Evolutionary conservation across 2,329 filamentous ascomycete genomes (phyloP), one percentile per base, ranked within the genome.

Genomic region (Orbilia brochopaga): DNA sequence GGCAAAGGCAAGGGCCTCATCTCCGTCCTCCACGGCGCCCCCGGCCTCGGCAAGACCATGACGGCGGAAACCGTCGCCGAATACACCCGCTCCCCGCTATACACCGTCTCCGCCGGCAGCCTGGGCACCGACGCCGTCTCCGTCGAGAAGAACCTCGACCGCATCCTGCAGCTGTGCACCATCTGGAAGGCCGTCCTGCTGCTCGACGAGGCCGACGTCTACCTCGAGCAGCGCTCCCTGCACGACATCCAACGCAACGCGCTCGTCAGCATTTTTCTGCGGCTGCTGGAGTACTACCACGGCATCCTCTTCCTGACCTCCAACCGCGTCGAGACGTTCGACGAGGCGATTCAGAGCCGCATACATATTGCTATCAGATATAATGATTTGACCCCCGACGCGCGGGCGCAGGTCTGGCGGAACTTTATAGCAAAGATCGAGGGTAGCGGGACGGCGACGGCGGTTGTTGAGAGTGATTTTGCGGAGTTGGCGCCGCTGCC

Each of bases 201-300:
- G 1, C 85, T 96, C 0, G 91, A 96, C 76, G 92, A 96, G 80
- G 91, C 89, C 1, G 90, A 93, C 75, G 88, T 92, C 2, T 92
- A 92, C 80, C 81, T 96, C 7, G 90, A 95, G 81, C 89, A 90
- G 79, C 87, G 91, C 0, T 89, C 90, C 37, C 87, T 91, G 76
- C 88, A 91, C 73, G 91, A 95, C 76, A 88, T 95, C 61, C 88
- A 92, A 78, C 88, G 91, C 64, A 96, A 96, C 76, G 89, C 89
- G 0, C 85, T 94, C 0, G 92, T 96, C 60, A 80, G 79, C 4
- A 79, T 81, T 69, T 80, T 82, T 74, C 76, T 83, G n/a, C 77
- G 80, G 21, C 76, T 78, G 2, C 75, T 82, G 44, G 79, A 81
- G 27, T 81, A 81, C 65, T 82, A 80, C 59, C 74, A 77, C 13